Base-by-base conservation (phyloP, 331 rosid species). In the Quercus tomentella region DNA sequence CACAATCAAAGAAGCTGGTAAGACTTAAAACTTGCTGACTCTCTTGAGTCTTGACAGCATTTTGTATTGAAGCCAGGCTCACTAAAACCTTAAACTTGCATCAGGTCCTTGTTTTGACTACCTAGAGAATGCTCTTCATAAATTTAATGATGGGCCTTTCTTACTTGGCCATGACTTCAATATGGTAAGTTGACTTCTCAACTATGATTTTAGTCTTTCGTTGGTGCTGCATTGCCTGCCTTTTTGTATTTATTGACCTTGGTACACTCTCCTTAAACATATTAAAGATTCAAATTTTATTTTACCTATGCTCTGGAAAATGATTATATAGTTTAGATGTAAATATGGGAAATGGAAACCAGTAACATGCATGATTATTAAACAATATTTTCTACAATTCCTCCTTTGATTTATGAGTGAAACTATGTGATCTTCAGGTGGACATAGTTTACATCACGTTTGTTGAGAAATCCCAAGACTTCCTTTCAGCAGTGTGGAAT, bases 61-160 rank as follows among this genome's bases (percentile, higher is more conserved):
- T 14, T 80, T 51, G 49, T n/a, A 26, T 16, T 1, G 76, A 51
- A 51, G 30, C 21, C 60, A 37, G 30, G 2, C 33, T 75, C 31
- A 23, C 72, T 33, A 37, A 84, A 70, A 58, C 62, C 66, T 58
- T 62, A 31, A 20, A 73, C 70, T 70, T 73, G 63, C 45, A 74
- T 33, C 82, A 91, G 94, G 86, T 75, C 78, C 85, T 45, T 82
- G 87, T 80, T 88, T 92, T 87, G 98, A 92, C 77, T 88, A 82
- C 83, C 70, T 94, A 89, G 98, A 94, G 83, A 87, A 87, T 45
- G 92, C 94, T 86, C 89, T 94, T 78, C 84, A 82, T 31, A 87
- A 83, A 54, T 90, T 88, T 74, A 91, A 87, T 6, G 96, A 90
- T 58, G 96, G 96, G 5, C 93, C 97, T 33, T 85, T 88, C 86